Evolutionary conservation across 148 eudicot genomes (phyloP).

Genomic region (Amaranthus cruentus): DNA sequence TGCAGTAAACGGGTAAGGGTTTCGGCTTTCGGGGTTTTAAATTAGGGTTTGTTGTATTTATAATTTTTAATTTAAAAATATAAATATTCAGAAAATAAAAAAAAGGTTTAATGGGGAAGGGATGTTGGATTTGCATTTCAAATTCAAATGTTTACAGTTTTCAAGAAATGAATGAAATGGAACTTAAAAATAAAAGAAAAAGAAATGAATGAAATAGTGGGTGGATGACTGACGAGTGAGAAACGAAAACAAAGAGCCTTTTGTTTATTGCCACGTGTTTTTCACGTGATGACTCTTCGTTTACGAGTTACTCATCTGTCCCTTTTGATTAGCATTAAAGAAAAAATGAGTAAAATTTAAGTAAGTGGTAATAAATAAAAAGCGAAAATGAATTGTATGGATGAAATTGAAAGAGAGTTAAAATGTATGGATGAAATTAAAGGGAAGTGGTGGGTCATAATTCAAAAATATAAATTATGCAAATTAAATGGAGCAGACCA

Average conservation of each 20-base stretch:
- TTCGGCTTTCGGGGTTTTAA: neutral
- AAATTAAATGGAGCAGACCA: neutral
- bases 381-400: too few relatives aligned
- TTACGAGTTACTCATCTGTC: neutral
- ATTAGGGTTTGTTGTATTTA: too few relatives aligned
- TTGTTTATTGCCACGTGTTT: conserved; percentile 8
- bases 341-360: too few relatives aligned
- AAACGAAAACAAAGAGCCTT: neutral
- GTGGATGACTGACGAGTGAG: neutral
- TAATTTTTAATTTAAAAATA: too few relatives aligned
- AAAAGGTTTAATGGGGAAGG: too few relatives aligned
- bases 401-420: neutral
- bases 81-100: too few relatives aligned
- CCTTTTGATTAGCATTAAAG: too few relatives aligned
- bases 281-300: conserved; percentile 6
- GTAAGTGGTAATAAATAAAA: neutral
- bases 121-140: neutral
- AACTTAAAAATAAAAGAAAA: too few relatives aligned
- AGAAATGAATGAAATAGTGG: neutral
- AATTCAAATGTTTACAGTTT: neutral
- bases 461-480: neutral
- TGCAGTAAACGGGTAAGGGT: neutral
- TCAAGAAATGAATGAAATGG: neutral
- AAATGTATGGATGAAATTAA: conserved; percentile 5
- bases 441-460: neutral